Base-by-base conservation (phyloP, 2,329 filamentous ascomycete genomes). In the Fusarium oxysporum region DNA sequence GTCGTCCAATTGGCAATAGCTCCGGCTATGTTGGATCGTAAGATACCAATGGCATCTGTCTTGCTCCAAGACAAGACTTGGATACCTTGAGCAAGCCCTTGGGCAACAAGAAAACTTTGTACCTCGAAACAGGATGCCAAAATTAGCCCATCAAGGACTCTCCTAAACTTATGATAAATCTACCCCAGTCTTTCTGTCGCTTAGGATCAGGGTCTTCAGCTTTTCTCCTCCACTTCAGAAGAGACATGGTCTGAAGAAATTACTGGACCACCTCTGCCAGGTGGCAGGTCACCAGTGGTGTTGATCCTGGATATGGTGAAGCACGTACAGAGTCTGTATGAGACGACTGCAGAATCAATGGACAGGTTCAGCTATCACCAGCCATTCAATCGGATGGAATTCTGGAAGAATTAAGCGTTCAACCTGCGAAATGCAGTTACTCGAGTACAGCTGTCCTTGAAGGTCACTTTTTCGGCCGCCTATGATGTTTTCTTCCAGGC, bases 281-380 rank as follows among this genome's bases (percentile, higher is more conserved):
- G 74, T 76, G 74, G 74, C 74, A 77, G 59, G 59, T 62, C 51
- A 70, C 73, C 63, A 71, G 72, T 71, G 70, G 66, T 66, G 67
- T 41, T 64, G 33, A 59, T 56, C 51, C 48, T 13, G 32, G n/a
- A 48, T 48, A 45, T 21, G 51, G 37, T 51, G 54, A 63, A 65
- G 54, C 48, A 57, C 51, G 60, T 28, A 54, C 32, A 57, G 51
- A 66, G 30, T 47, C 32, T 47, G 28, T 40, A 57, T 40, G 47
- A 58, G 33, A 57, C 32, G 23, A 38, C n/a, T 33, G 23, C 41
- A 43, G 44, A 40, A 28, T 40, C n/a, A 45, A 37, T 30, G 45
- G 28, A 25, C 37, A 23, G 21, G 13, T 28, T 67, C 54, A 61
- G 57, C 65, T 59, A 50, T 17, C 30, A 56, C 40, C 37, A 57